These are phyloP conservation scores for Bonia amplexicaulis DNA, from an alignment of 176 grass and related monocot species.

Conservation along the genomic window DNA sequence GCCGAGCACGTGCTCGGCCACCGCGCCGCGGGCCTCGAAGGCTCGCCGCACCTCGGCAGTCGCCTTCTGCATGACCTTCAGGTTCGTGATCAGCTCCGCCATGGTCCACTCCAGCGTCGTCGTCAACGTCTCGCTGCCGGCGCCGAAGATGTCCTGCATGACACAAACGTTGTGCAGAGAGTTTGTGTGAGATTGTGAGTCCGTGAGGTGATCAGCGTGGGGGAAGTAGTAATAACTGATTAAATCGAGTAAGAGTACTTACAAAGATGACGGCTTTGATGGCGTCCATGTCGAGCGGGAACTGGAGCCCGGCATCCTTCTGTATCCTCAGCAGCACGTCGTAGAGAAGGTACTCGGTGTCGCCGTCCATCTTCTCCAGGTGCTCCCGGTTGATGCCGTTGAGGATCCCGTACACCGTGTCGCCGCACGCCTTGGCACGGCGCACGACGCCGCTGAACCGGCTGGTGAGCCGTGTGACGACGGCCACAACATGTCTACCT, in stretches of 20 bases:
- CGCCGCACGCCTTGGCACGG: conserved; percentile 20
- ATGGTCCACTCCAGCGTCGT: conserved; percentile 24
- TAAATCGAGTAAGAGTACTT: not conserved
- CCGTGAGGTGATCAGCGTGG: too few relatives aligned
- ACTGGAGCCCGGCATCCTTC: not conserved
- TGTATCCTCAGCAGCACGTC: conserved; percentile 38
- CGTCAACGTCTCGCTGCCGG: conserved; percentile 25
- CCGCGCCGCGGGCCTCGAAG: not conserved
- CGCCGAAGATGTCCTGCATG: conserved; percentile 27
- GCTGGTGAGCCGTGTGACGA: conserved; percentile 30
- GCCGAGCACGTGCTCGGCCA: not conserved
- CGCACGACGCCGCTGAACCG: conserved; percentile 30
- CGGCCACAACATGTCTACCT: conserved; percentile 48
- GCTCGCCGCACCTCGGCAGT: conserved; percentile 31
- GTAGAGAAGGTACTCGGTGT: conserved; percentile 25
- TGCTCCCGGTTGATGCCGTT: conserved; percentile 55
- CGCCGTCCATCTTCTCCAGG: conserved; percentile 10
- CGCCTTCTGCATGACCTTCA: conserved; percentile 1
- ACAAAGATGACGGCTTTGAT: conserved; percentile 36
- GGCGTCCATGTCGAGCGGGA: conserved; percentile 14
- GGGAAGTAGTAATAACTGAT: too few relatives aligned
- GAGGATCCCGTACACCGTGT: conserved; percentile 38
- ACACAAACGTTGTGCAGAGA: too few relatives aligned
- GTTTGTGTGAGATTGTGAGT: too few relatives aligned
- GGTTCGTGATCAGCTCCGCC: conserved; percentile 33